Evolutionary conservation across 768 basidiomycete genomes (phyloP), one percentile per base, ranked within the genome.

Genomic region (Rhodosporidiobolus sp.): DNA sequence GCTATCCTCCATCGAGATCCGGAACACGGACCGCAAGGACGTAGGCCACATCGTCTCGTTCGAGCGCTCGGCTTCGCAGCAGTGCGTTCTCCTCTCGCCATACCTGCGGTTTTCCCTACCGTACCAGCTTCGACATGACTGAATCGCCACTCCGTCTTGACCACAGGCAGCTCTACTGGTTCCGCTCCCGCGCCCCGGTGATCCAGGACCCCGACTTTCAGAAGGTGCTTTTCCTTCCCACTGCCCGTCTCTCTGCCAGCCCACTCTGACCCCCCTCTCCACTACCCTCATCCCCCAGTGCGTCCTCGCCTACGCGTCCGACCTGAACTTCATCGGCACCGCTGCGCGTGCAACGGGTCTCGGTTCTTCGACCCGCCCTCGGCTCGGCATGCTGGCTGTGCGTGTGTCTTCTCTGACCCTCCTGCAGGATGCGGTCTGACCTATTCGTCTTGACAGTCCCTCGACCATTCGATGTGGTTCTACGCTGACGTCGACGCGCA

Each of bases 301-400:
- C 35, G 75, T 76, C 4, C 71, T 76, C 14, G 75, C 75, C 16
- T 76, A 76, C 49, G 75, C 75, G 0, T 73, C 72, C 2, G 75
- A 76, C 53, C 65, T 76, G 30, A 65, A 66, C 49, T 76, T 76
- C 50, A 76, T 76, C 60, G 75, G 72, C 14, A 76, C 75, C 1
- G 75, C 75, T 7, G 75, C 75, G 0, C 56, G 75, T 0, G 75
- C 75, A 1, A 58, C 64, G 19, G 72, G 72, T 1, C 72, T 78
- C 32, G 64, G 75, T 2, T 67, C 75, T 1, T 38, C 60, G 24
- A 68, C 67, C 28, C 43, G 63, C 45, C 73, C 72, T 0, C 55
- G 75, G 12, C 60, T 77, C 22, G 78, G 70, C 19, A 78, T 78
- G 78, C 69, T 79, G 16, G 78, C 78, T 10, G 72, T 67, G 24